Evolutionary conservation across 2,329 filamentous ascomycete species (phyloP).

Genomic region (Cytospora piceae): DNA sequence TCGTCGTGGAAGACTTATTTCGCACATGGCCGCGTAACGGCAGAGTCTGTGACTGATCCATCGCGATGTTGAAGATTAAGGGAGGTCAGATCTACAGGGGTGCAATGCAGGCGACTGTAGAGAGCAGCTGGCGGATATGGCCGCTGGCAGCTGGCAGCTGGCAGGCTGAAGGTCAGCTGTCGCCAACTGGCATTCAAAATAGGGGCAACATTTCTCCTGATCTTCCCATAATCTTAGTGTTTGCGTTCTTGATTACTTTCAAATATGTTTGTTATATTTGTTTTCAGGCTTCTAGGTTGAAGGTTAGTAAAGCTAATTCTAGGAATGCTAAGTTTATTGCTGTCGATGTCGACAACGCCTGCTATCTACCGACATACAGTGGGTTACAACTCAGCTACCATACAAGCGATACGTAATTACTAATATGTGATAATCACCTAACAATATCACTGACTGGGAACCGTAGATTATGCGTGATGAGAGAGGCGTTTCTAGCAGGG

Average conservation of each 20-base stretch:
- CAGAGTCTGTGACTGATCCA: conserved; percentile 31
- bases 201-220: not conserved
- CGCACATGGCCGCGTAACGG: conserved; percentile 38
- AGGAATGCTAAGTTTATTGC: no score
- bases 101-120: not conserved
- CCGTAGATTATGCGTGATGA: no score
- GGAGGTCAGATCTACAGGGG: not conserved
- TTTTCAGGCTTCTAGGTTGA: no score
- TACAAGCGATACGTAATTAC: no score
- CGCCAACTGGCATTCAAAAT: not conserved
- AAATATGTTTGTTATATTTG: no score
- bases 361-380: no score
- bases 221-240: not conserved
- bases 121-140: not conserved
- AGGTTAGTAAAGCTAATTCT: no score
- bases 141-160: conserved; percentile 1
- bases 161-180: not conserved
- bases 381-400: no score
- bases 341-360: no score
- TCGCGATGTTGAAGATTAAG: conserved; percentile 21
- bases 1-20: conserved; percentile 44
- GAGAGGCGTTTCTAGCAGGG: no score
- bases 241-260: not conserved
- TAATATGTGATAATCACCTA: no score
- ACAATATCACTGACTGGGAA: no score